Evolutionary conservation across 139 green algal genomes (phyloP).

Genomic region (Trebouxia sp.): DNA sequence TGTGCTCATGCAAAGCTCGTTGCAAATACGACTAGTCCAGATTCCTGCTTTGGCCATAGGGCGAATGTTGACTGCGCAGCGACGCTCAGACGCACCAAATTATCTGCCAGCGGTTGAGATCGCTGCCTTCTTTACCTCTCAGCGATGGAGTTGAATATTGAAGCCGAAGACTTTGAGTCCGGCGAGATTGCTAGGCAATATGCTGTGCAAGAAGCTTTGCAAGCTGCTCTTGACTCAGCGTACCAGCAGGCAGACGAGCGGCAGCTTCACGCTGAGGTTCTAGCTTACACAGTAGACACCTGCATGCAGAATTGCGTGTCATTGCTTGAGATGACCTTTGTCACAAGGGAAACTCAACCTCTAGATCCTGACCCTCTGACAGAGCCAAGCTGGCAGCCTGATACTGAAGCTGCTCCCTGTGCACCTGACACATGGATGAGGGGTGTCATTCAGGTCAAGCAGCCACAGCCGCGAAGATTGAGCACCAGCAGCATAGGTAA

Average conservation of each 20-base stretch:
- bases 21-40: not conserved
- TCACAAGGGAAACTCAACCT: conserved; percentile 7
- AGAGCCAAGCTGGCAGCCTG: conserved; percentile 16
- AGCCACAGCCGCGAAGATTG: not conserved
- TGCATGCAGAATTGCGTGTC: conserved; percentile 8
- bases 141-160: not conserved
- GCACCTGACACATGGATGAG: conserved; percentile 25
- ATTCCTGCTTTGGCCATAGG: not conserved
- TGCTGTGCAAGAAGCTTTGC: conserved; percentile 3
- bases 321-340: conserved; percentile 9
- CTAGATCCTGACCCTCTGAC: conserved; percentile 6
- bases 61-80: not conserved
- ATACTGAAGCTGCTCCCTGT: not conserved
- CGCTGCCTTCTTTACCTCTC: too few relatives aligned
- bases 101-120: too few relatives aligned
- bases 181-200: conserved; percentile 17
- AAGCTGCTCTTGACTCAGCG: not conserved
- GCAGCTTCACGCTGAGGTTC: not conserved
- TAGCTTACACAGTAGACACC: not conserved
- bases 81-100: too few relatives aligned
- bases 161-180: not conserved
- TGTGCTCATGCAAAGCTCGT: too few relatives aligned
- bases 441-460: conserved; percentile 18
- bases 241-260: not conserved
- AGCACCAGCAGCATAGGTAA: not conserved